Evolutionary conservation across 441 rosid species (phyloP), one percentile per base, ranked within the genome.

Genomic region (Populus hybrid): DNA sequence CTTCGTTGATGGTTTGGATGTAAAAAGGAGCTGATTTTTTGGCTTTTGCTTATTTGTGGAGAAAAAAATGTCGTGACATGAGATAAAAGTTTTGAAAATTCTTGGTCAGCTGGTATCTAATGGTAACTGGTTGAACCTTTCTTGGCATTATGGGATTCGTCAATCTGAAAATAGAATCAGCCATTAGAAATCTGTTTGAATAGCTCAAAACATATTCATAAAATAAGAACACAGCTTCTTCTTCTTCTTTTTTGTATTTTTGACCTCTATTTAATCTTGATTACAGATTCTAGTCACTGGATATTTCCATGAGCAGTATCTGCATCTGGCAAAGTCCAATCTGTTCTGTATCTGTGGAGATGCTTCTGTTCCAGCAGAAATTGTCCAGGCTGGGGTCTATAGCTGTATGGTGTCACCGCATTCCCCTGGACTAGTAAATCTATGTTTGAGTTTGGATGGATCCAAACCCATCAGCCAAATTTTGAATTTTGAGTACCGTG

Each of bases 201-300:
- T 35, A 3, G 63, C 20, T 14, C 42, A 69, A 69, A 21, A 14
- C 28, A 14, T 53, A 18, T 14, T 53, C 18, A 53, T 14, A 16
- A 14, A 53, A 53, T 2, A 53, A 53, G 30, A 28, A 28, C 30
- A 28, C 30, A 28, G 30, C 30, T 28, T 28, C 30, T 28, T 28
- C 30, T 28, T 6, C 42, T 28, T 6, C 46, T 66, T 76, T 69
- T 24, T 35, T 75, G 69, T 50, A 67, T 57, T 72, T 78, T 82
- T 75, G 82, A 40, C 67, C 61, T 79, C 34, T 57, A 42, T 75
- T 30, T 77, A 64, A 64, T 64, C 32, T 80, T 81, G 61, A 38
- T 74, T 88, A 83, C 94, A 96, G 99, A 86, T 96, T 84, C 86
- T 96, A 61, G 81, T 96, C 71, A 89, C 96, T 70, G 99, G 99